These are phyloP conservation scores for Fraxinus anomala DNA, from an alignment of 257 asterid species.

Conservation along the genomic window DNA sequence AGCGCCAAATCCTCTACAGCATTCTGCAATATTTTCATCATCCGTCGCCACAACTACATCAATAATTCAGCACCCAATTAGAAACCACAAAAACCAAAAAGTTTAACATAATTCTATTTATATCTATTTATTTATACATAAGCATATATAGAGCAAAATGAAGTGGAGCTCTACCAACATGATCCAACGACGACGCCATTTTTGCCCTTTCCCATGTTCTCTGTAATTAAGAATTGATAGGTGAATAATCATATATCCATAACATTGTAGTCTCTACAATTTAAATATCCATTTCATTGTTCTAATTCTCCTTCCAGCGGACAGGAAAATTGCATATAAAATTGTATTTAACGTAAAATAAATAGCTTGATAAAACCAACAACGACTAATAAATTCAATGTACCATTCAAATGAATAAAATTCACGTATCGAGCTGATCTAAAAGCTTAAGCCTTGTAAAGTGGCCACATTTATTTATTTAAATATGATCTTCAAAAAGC, in stretches of 20 bases:
- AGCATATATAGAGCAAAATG: not conserved
- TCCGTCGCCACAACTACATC: constrained; percentile 85
- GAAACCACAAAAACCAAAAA: constrained; percentile 18
- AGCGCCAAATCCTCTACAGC: constrained; percentile 91
- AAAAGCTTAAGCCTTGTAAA: no score
- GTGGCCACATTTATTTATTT: no score
- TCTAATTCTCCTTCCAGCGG: not conserved
- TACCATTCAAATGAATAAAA: not conserved
- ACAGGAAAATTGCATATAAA: not conserved
- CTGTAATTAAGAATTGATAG: constrained; percentile 45
- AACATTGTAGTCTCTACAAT: not conserved
- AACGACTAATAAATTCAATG: not conserved
- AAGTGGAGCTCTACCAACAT: constrained; percentile 50
- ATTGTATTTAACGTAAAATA: not conserved
- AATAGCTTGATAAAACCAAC: not conserved
- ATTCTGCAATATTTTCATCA: constrained; percentile 84
- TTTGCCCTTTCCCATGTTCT: constrained; percentile 95
- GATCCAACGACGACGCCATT: constrained; percentile 74
- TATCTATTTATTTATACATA: not conserved
- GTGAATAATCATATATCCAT: not conserved
- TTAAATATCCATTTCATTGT: not conserved
- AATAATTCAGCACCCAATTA: constrained; percentile 20
- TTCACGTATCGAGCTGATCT: not conserved
- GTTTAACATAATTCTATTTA: not conserved
- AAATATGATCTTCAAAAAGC: no score